Conservation (phyloP, 306 rosid genomes). For the Cucumis melo region DNA sequence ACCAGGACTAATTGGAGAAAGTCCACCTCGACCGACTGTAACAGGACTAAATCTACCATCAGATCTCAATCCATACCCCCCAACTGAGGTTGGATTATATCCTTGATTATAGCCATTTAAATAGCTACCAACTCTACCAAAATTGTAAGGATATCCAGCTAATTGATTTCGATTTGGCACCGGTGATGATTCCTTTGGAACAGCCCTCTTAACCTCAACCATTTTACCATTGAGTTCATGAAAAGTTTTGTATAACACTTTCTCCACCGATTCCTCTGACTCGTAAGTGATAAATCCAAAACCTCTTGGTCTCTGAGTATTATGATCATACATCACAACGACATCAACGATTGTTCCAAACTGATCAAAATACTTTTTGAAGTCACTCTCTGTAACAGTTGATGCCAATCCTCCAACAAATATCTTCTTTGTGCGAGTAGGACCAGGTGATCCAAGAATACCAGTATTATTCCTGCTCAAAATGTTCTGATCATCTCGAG, state of each 20-base stretch:
- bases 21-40: constrained; percentile 62
- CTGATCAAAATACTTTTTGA: constrained; percentile 83
- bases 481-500: constrained; percentile 82
- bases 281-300: constrained; percentile 93
- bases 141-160: constrained; percentile 41
- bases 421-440: constrained; percentile 83
- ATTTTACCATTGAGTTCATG: constrained; percentile 93
- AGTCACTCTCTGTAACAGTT: constrained; percentile 86
- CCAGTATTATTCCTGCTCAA: constrained; percentile 57
- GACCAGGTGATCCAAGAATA: constrained; percentile 86
- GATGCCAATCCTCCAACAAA: constrained; percentile 98
- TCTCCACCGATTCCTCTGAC: constrained; percentile 92
- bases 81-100: constrained; percentile 48
- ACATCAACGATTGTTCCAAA: constrained; percentile 93
- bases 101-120: constrained; percentile 31
- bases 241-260: constrained; percentile 65
- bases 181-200: constrained; percentile 90
- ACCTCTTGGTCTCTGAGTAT: constrained; percentile 96
- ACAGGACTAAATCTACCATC: constrained; percentile 74
- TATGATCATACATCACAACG: constrained; percentile 97
- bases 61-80: constrained; percentile 51
- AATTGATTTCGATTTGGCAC: constrained; percentile 72
- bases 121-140: constrained; percentile 68
- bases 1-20: constrained; percentile 65
- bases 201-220: constrained; percentile 99